These are phyloP conservation scores for Fusarium palustre DNA, from an alignment of 2,329 filamentous ascomycete genomes.

Conservation along the genomic window DNA sequence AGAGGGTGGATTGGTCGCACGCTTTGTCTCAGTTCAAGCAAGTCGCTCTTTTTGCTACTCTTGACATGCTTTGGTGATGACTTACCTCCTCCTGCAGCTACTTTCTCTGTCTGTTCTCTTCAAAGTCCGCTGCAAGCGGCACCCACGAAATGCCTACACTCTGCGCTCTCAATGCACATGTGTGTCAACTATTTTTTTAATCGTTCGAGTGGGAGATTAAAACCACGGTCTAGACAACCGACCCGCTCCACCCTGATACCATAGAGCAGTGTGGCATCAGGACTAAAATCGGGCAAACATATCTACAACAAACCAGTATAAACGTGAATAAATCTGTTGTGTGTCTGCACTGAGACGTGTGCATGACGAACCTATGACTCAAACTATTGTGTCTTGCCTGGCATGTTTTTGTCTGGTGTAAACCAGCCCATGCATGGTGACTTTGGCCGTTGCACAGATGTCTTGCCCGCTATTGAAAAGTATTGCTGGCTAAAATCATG, in stretches of 20 bases:
- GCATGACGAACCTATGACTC: constrained; percentile 13
- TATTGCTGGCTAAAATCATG: constrained; percentile 7
- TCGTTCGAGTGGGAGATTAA: constrained; percentile 73
- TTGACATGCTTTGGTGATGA: constrained; percentile 5
- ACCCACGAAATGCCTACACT: constrained; percentile 73
- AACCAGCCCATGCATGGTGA: not conserved
- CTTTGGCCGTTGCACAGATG: constrained; percentile 14
- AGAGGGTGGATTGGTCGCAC: constrained; percentile 7
- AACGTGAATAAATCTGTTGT: constrained; percentile 16
- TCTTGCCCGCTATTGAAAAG: constrained; percentile 6
- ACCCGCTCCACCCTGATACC: constrained; percentile 74
- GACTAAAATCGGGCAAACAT: constrained; percentile 72
- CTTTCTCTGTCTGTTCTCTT: not conserved
- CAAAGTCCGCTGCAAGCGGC: constrained; percentile 42
- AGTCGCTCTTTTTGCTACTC: constrained; percentile 20
- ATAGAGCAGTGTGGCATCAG: constrained; percentile 68
- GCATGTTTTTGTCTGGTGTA: not conserved
- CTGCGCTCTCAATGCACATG: constrained; percentile 68
- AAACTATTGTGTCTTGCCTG: not conserved
- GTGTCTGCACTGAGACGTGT: constrained; percentile 2
- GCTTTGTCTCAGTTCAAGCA: constrained; percentile 12
- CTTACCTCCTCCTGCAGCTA: constrained; percentile 10
- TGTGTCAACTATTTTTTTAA: constrained; percentile 68
- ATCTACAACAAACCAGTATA: not conserved
- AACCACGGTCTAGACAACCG: constrained; percentile 73